A percentile compares a stretch with the other conserved stretches of the same genome.
phyloP scores from a whole-genome alignment of 2,329 filamentous ascomycete species.

The Rutstroemia sydowiana region DNA sequence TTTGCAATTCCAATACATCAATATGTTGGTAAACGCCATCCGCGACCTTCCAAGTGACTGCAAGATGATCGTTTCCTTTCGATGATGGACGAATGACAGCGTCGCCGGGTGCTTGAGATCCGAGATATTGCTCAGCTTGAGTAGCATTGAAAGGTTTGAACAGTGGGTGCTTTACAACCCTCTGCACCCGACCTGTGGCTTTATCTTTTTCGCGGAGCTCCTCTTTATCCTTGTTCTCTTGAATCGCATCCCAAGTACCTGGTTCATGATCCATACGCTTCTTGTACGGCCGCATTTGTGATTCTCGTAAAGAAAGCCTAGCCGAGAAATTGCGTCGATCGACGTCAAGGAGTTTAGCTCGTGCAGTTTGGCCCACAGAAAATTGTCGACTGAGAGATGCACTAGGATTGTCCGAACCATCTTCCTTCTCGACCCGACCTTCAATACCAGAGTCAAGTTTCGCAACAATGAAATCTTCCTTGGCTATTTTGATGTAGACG shows the following conservation, averaged over 20 bases:
- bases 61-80: constrained; percentile 90
- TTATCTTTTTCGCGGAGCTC: constrained; percentile 81
- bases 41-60: constrained; percentile 96
- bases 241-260: constrained; percentile 79
- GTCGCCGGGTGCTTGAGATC: constrained; percentile 77
- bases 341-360: constrained; percentile 80
- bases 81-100: constrained; percentile 93
- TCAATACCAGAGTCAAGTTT: constrained; percentile 93
- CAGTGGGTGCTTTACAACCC: constrained; percentile 95
- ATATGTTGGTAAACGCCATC: constrained; percentile 97
- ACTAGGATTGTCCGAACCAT: constrained; percentile 66
- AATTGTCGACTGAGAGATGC: constrained; percentile 67
- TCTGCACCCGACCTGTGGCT: constrained; percentile 74
- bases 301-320: constrained; percentile 78
- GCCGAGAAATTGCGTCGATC: constrained; percentile 80
- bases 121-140: constrained; percentile 89
- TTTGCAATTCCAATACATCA: constrained; percentile 92
- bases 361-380: constrained; percentile 72
- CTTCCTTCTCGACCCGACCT: constrained; percentile 74
- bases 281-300: constrained; percentile 66
- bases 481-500: constrained; percentile 79
- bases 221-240: constrained; percentile 76
- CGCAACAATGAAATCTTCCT: constrained; percentile 87
- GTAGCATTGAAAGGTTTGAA: constrained; percentile 89
- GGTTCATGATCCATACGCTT: constrained; percentile 63